phyloP scores from a whole-genome alignment of 371 early-diverging fungal genomes.

The Saksenaea vasiformis region DNA sequence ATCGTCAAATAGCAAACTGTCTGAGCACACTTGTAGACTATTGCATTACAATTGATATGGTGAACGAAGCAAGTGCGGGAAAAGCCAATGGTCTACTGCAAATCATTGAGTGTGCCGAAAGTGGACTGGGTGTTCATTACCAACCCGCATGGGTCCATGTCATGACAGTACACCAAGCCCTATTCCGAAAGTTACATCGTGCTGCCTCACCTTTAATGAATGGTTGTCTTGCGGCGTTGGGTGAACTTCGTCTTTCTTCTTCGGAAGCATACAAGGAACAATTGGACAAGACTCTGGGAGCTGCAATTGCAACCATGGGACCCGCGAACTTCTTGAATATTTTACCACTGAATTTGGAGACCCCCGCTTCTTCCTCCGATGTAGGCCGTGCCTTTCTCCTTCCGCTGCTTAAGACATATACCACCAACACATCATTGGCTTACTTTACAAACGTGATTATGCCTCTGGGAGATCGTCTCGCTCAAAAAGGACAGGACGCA shows the following conservation, averaged over 20 bases:
- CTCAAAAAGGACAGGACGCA: constrained; percentile 65
- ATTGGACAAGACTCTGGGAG: constrained; percentile 79
- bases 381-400: constrained; percentile 83
- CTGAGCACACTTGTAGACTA: constrained; percentile 65
- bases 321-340: constrained; percentile 75
- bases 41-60: constrained; percentile 73
- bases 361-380: constrained; percentile 39
- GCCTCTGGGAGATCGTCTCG: constrained; percentile 79
- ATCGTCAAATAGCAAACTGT: constrained; percentile 66
- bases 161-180: constrained; percentile 71
- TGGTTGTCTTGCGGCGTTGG: constrained; percentile 63
- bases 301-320: constrained; percentile 82
- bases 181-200: constrained; percentile 75
- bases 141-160: constrained; percentile 84
- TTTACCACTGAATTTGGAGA: constrained; percentile 88
- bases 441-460: constrained; percentile 74
- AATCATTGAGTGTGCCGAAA: constrained; percentile 57
- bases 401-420: constrained; percentile 76
- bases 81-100: constrained; percentile 40
- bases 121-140: constrained; percentile 74
- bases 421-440: constrained; percentile 76
- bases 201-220: constrained; percentile 67
- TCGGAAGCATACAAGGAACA: constrained; percentile 85
- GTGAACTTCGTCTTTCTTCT: constrained; percentile 79
- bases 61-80: constrained; percentile 50